phyloP scores from a whole-genome alignment of 225 moss, liverwort and hornwort genomes.

The Antitrichia curtipendula region DNA sequence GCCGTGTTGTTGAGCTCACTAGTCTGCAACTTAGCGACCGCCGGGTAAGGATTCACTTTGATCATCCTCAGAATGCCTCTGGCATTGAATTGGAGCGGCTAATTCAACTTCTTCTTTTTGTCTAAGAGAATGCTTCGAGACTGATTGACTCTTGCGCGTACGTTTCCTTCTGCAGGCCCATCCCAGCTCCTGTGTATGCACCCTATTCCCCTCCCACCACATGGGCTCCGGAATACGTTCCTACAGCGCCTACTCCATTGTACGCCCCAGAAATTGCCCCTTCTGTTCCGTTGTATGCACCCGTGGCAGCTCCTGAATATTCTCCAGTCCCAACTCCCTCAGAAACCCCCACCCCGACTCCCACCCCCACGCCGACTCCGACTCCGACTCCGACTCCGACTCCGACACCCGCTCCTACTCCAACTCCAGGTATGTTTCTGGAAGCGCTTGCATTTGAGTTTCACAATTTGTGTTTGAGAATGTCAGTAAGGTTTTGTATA shows the following conservation, averaged over 20 bases:
- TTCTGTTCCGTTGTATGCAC: neutral
- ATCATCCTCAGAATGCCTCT: neutral
- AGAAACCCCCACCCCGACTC: neutral
- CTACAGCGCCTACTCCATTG: neutral
- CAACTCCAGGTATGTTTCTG: neutral
- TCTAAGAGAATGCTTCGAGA: neutral
- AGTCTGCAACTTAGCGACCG: neutral
- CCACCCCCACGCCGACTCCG: neutral
- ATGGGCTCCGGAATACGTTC: slow-evolving; percentile 1
- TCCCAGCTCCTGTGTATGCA: slow-evolving; percentile 1
- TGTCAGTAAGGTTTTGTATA: neutral
- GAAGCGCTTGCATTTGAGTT: neutral
- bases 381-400: neutral
- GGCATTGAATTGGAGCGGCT: neutral
- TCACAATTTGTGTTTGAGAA: neutral
- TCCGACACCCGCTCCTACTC: neutral
- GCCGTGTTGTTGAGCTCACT: neutral
- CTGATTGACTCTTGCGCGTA: neutral
- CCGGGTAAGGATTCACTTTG: neutral
- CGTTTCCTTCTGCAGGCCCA: neutral
- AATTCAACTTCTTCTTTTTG: neutral
- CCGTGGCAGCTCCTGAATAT: neutral
- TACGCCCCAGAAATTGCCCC: neutral
- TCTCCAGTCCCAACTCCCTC: neutral
- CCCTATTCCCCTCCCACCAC: neutral